Evolutionary conservation across 2,329 filamentous ascomycete species (phyloP).

Genomic region (Ascochyta koolunga): DNA sequence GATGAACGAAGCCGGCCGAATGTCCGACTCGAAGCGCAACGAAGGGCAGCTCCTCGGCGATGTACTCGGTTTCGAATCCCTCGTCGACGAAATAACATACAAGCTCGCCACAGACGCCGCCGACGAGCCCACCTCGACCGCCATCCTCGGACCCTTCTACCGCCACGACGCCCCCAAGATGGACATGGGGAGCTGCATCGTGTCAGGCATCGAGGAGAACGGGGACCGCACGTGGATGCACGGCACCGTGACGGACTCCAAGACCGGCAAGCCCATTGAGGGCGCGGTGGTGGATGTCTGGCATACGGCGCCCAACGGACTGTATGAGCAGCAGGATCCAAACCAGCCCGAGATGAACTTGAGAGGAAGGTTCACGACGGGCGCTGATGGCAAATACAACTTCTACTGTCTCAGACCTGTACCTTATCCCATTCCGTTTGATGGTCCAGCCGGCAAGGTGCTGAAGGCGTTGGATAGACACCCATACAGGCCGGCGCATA

Average conservation of each 20-base stretch:
- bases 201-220: conserved; percentile 51
- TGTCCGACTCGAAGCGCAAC: conserved; percentile 67
- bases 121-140: conserved; percentile 68
- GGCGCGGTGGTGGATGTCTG: conserved; percentile 76
- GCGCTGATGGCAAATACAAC: conserved; percentile 66
- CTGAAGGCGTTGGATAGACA: conserved; percentile 65
- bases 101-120: conserved; percentile 61
- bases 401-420: conserved; percentile 53
- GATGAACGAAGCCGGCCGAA: conserved; percentile 67
- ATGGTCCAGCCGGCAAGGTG: conserved; percentile 65
- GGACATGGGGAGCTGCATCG: conserved; percentile 72
- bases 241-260: conserved; percentile 63
- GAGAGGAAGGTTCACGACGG: conserved; percentile 73
- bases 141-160: conserved; percentile 88
- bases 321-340: conserved; percentile 73
- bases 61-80: conserved; percentile 63
- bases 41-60: conserved; percentile 67
- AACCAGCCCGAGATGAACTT: conserved; percentile 75
- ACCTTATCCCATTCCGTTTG: conserved; percentile 61
- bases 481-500: conserved; percentile 67
- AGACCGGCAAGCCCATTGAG: conserved; percentile 68
- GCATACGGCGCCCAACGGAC: conserved; percentile 76
- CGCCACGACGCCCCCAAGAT: conserved; percentile 72
- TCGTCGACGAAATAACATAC: conserved; percentile 81
- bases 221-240: conserved; percentile 69